phyloP scores from a whole-genome alignment of 306 rosid species.

The Cucurbita maxima region DNA sequence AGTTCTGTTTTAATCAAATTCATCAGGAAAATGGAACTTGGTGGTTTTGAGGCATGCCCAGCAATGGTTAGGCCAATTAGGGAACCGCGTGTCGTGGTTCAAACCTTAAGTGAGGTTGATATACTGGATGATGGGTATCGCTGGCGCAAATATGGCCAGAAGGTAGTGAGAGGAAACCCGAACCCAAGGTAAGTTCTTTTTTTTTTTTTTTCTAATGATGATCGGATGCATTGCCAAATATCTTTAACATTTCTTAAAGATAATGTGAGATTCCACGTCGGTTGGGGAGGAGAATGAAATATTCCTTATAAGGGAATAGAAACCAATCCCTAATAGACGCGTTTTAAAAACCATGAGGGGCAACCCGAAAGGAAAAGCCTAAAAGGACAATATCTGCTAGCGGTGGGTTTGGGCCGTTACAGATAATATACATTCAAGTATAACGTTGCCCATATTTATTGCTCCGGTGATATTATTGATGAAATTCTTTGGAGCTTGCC shows the following conservation, averaged over 20 bases:
- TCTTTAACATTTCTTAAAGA: background rate
- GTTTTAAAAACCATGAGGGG: no score
- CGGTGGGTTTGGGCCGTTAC: no score
- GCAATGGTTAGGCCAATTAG: constrained; percentile 81
- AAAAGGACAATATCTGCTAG: no score
- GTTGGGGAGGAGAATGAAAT: no score
- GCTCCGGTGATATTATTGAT: background rate
- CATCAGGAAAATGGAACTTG: constrained; percentile 72
- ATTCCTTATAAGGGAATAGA: no score
- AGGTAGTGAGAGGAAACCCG: constrained; percentile 97
- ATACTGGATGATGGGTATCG: constrained; percentile 99
- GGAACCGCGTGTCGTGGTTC: constrained; percentile 97
- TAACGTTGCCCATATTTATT: background rate
- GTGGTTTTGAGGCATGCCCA: constrained; percentile 55
- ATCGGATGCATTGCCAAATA: background rate
- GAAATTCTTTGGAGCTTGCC: background rate
- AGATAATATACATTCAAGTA: background rate
- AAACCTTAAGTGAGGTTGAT: constrained; percentile 94
- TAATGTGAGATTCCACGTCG: no score
- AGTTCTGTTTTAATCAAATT: constrained; percentile 9
- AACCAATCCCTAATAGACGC: no score
- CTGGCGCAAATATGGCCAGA: constrained; percentile 99
- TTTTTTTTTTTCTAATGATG: background rate
- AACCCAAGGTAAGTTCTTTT: constrained; percentile 66
- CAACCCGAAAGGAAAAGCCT: no score